These are phyloP conservation scores for Striga hermonthica DNA, from an alignment of 305 asterid species.

Conservation along the genomic window DNA sequence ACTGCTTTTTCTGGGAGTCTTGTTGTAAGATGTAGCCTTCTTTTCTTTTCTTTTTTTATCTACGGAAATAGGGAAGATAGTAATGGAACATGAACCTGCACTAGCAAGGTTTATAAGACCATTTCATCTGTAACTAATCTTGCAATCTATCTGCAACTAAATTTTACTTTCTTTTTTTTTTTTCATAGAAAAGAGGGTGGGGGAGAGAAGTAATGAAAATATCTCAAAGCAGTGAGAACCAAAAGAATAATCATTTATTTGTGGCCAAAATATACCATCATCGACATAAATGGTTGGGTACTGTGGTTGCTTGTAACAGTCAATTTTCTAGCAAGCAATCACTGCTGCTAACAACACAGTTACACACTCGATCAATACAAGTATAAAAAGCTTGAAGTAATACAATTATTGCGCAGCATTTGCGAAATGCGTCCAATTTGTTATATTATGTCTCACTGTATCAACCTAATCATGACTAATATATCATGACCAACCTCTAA, in stretches of 20 bases:
- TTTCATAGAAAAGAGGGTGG: too few relatives aligned
- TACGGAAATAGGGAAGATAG: too few relatives aligned
- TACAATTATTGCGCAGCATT: background rate
- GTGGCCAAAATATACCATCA: background rate
- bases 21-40: slow-evolving; percentile 33
- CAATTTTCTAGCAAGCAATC: background rate
- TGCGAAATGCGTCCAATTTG: background rate
- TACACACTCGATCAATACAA: background rate
- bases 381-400: background rate
- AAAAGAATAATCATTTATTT: too few relatives aligned
- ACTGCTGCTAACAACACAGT: background rate
- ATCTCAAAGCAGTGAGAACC: too few relatives aligned
- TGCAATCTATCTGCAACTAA: background rate
- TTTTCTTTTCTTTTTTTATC: too few relatives aligned
- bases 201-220: too few relatives aligned
- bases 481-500: too few relatives aligned
- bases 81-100: too few relatives aligned
- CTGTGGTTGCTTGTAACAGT: background rate
- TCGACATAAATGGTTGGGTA: background rate
- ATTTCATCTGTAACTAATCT: slow-evolving; percentile 1
- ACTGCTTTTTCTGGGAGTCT: slow-evolving; percentile 37
- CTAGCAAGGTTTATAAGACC: background rate
- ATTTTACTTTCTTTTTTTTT: too few relatives aligned
- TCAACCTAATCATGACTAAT: background rate
- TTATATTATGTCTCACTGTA: too few relatives aligned